phyloP scores from a whole-genome alignment of 2,329 filamentous ascomycete genomes.

The Colletotrichum cordylinicola region DNA sequence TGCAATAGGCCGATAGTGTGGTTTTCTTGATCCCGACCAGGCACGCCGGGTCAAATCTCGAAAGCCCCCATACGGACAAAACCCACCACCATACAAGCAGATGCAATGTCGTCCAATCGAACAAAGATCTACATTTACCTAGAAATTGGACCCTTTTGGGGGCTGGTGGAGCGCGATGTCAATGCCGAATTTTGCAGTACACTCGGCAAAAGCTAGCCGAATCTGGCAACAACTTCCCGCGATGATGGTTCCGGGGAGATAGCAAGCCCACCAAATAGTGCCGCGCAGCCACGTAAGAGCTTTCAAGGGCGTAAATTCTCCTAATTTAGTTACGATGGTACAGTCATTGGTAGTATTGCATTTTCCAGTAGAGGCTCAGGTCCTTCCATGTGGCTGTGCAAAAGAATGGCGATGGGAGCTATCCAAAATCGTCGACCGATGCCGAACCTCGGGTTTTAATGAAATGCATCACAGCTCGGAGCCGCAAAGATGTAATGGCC shows the following conservation, averaged over 20 bases:
- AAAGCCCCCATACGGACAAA: not conserved
- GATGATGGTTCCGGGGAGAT: not conserved
- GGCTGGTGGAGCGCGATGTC: not conserved
- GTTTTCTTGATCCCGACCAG: not conserved
- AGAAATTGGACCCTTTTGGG: not conserved
- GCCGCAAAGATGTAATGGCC: not conserved
- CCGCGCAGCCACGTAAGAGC: not conserved
- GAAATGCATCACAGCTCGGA: not conserved
- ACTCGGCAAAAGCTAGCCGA: not conserved
- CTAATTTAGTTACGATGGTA: not conserved
- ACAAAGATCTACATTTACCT: not conserved
- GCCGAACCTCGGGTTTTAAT: not conserved
- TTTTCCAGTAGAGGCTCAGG: not conserved
- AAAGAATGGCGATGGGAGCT: not conserved
- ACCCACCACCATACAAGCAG: not conserved
- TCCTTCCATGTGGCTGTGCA: not conserved
- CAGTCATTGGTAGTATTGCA: not conserved
- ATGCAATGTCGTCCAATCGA: not conserved
- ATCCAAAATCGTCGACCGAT: not conserved
- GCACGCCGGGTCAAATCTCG: accelerated
- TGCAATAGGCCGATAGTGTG: not conserved
- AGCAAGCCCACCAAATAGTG: not conserved
- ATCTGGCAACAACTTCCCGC: not conserved
- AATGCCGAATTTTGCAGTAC: not conserved
- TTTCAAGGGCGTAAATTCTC: not conserved